Evolutionary conservation across 2,329 filamentous ascomycete species (phyloP).

Genomic region (Cercospora sp.): DNA sequence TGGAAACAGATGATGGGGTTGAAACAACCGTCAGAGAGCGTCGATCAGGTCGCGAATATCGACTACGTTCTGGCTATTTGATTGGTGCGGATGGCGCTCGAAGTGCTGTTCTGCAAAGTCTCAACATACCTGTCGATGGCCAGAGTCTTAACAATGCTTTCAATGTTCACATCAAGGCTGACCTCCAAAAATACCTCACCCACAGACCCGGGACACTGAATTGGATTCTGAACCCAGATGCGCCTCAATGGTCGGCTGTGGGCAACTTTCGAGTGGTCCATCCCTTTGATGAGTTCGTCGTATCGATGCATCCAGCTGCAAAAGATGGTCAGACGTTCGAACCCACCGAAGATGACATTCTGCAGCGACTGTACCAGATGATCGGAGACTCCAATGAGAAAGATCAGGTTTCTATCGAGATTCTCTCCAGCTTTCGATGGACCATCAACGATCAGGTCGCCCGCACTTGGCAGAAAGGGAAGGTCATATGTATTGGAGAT

Average conservation of each 20-base stretch:
- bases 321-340: slow-evolving; percentile 38
- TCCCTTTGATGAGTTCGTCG: slow-evolving; percentile 61
- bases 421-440: slow-evolving; percentile 47
- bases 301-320: slow-evolving; percentile 42
- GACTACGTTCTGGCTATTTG: neutral
- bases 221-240: slow-evolving; percentile 54
- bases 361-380: slow-evolving; percentile 29
- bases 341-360: slow-evolving; percentile 48
- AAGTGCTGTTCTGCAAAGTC: slow-evolving; percentile 31
- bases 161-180: slow-evolving; percentile 50
- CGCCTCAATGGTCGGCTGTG: slow-evolving; percentile 52
- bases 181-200: slow-evolving; percentile 51
- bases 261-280: slow-evolving; percentile 58
- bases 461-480: slow-evolving; percentile 50
- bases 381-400: slow-evolving; percentile 55
- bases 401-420: slow-evolving; percentile 51
- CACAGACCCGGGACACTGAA: slow-evolving; percentile 57
- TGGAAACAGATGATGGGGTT: slow-evolving; percentile 27
- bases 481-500: slow-evolving; percentile 57
- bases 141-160: slow-evolving; percentile 34
- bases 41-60: slow-evolving; percentile 28
- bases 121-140: slow-evolving; percentile 50
- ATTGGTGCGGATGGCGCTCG: neutral
- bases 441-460: slow-evolving; percentile 60
- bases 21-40: slow-evolving; percentile 43